Evolutionary conservation across 805 yeast species (phyloP).

Genomic region (Candida anglica): DNA sequence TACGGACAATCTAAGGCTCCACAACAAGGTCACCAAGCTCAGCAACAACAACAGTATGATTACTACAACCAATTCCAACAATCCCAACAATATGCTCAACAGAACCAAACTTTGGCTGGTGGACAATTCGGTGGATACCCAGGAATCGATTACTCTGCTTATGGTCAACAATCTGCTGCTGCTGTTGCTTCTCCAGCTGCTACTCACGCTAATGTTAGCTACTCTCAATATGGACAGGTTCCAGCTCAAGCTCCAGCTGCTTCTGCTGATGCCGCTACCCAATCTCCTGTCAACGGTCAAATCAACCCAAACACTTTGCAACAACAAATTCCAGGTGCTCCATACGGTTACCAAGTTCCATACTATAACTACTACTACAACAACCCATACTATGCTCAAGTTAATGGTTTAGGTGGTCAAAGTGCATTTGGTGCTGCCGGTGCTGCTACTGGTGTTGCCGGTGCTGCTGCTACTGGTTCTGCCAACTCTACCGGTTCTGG

Average conservation of each 20-base stretch:
- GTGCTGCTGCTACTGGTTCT: conserved; percentile 9
- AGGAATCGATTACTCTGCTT: conserved; percentile 38
- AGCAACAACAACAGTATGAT: conserved; percentile 25
- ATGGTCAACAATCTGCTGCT: conserved; percentile 31
- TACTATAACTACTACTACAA: conserved; percentile 39
- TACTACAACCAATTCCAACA: conserved; percentile 28
- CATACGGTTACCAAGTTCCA: conserved; percentile 34
- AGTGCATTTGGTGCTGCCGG: conserved; percentile 10
- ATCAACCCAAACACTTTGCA: conserved; percentile 23
- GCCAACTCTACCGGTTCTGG: conserved; percentile 5
- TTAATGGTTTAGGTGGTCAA: conserved; percentile 23
- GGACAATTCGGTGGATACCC: conserved; percentile 41
- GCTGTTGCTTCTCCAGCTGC: conserved; percentile 23
- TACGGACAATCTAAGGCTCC: conserved; percentile 12
- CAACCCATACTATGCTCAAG: conserved; percentile 33
- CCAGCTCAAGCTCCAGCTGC: conserved; percentile 12
- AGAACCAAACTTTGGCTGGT: conserved; percentile 37
- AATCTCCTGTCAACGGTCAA: conserved; percentile 16
- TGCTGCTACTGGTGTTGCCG: conserved; percentile 11
- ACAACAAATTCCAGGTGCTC: conserved; percentile 33
- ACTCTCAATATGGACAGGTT: conserved; percentile 16
- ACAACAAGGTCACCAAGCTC: conserved; percentile 14
- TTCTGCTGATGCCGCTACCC: conserved; percentile 14
- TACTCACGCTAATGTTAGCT: conserved; percentile 15
- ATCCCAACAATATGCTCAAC: conserved; percentile 41